Evolutionary conservation across 305 asterid species (phyloP).

Genomic region (Withania somnifera): DNA sequence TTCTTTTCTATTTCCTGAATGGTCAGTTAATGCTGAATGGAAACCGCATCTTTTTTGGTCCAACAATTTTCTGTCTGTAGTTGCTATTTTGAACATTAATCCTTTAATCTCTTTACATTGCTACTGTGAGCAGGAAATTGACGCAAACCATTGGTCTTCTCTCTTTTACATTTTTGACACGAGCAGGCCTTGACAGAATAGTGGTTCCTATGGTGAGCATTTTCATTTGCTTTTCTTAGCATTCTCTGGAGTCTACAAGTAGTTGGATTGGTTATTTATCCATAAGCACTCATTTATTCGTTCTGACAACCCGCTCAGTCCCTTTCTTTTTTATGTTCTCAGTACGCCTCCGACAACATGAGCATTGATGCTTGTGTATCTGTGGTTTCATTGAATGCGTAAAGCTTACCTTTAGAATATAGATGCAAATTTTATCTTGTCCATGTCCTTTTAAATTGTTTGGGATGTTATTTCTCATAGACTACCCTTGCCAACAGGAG

Average conservation of each 20-base stretch:
- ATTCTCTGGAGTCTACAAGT: constrained; percentile 8
- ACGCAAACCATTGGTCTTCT: constrained; percentile 85
- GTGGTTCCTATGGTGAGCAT: constrained; percentile 90
- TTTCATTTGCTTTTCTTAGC: constrained; percentile 12
- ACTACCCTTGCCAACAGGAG: background rate
- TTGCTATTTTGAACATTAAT: background rate
- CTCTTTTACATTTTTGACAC: constrained; percentile 77
- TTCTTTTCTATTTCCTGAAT: background rate
- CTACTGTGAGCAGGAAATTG: constrained; percentile 40
- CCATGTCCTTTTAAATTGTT: background rate
- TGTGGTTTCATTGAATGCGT: background rate
- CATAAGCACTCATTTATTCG: background rate
- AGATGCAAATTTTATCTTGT: background rate
- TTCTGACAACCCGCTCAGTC: background rate
- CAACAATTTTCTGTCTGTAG: background rate
- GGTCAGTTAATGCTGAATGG: background rate
- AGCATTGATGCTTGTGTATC: background rate
- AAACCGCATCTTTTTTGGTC: background rate
- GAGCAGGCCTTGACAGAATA: constrained; percentile 68
- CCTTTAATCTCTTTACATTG: background rate
- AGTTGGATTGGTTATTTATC: constrained; percentile 4
- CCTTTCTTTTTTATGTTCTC: background rate
- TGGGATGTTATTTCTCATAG: background rate
- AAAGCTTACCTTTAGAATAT: background rate
- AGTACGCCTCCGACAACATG: background rate